Base-by-base conservation (phyloP, 768 basidiomycete species). In the Amyloporia xantha region DNA sequence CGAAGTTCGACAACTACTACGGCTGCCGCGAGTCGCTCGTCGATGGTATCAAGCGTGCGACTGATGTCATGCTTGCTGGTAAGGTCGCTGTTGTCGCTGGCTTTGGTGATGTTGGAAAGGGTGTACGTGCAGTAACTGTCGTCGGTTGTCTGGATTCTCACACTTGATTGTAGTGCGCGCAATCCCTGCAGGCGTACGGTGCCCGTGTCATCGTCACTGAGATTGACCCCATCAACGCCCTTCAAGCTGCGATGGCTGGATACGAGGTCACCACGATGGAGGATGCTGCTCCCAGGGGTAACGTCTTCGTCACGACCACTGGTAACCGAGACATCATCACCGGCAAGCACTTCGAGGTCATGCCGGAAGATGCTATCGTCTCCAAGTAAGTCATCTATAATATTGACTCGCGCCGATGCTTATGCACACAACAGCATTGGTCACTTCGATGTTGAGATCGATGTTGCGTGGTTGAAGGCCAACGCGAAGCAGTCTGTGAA, bases 191-290 rank as follows among this genome's bases (percentile, higher is more conserved):
- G 44, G 89, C 92, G n/a, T 99, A 98, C 68, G 96, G 96, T 66
- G 84, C 93, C 55, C 94, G 96, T 62, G 95, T 98, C 37, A 60
- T 99, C 60, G 67, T 99, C 64, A 97, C 96, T 55, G 96, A 99
- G 70, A 96, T 99, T 66, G 96, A 99, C 72, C 96, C 96, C 55
- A 99, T 99, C 84, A 99, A 99, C 68, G 96, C 95, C 43, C 86
- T 99, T 51, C 96, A 99, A 69, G 96, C 96, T 59, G 95, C 94
- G 48, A 99, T 99, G 96, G 93, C 92, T 62, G 96, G 96, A 49
- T 99, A 93, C 68, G 95, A 99, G 70, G 95, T 99, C 51, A 86
- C 86, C 51, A 97, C 94, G 48, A 97, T 99, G 94, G 95, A 99
- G 63, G 93, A 96, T 30, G 92, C 91, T 55, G 96, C 95, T 39